Base-by-base conservation (phyloP, 2,329 filamentous ascomycete species). In the Delphinella strobiligena region DNA sequence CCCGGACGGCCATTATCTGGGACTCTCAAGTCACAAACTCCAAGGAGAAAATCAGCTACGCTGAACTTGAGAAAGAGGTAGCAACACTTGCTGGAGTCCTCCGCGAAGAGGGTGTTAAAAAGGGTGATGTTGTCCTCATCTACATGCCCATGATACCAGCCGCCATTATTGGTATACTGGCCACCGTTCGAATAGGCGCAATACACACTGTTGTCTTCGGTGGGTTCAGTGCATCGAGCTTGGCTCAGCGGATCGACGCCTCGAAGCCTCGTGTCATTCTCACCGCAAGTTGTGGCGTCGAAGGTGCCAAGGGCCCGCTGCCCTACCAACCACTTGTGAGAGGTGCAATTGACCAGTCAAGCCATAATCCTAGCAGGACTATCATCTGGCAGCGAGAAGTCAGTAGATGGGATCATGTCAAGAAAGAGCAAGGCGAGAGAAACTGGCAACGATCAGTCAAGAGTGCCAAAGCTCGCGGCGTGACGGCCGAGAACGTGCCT, bases 91-190 rank as follows among this genome's bases (percentile, higher is more conserved):
- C 88, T 0, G 87, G 83, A 1, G 86, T 87, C 2, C 61, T 96
- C 52, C 67, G 80, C 40, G 83, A 91, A 56, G 79, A 89, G 51
- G 87, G 87, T 1, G 82, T 95, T 4, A 69, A 70, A 49, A 85
- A 75, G 59, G 87, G 88, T 1, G 84, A 95, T 63, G 81, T 91
- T 1, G 85, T 95, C 4, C 71, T 95, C 47, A 74, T 95, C 19
- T 96, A 95, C 61, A 94, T 95, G 88, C 88, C 88, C 40, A 95
- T 95, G 88, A 85, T 95, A 32, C 88, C 89, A 1, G 80, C 85
- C 0, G 83, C 87, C 2, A 59, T 94, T n/a, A 77, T 93, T 45
- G 88, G 82, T 8, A 86, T 91, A 47, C 74, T 95, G 3, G 87
- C 89, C 17, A 75, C 82, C 43, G 78, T 78, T 45, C 76, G 87